Percentiles rank a stretch among this genome's conserved stretches.
phyloP scores from a whole-genome alignment of 768 basidiomycete species.

The Lactifluus rugatus region DNA sequence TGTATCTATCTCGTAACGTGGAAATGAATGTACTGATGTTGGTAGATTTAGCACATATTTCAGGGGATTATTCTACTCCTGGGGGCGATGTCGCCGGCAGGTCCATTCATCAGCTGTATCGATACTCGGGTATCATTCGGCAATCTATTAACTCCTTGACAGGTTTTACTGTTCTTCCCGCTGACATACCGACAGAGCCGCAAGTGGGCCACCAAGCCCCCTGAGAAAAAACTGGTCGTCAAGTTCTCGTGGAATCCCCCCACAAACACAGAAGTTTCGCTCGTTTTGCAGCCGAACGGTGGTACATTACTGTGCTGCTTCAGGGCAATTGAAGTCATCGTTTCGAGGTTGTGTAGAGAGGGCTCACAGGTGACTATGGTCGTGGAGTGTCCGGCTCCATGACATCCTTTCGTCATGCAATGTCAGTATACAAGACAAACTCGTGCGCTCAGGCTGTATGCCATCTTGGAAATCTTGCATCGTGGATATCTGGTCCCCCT shows the following conservation, averaged over 20 bases:
- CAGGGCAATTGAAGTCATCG: background rate
- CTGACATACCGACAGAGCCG: conserved; percentile 28
- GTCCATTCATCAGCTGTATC: background rate
- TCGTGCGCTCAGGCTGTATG: conserved; percentile 42
- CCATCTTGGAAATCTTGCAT: conserved; percentile 59
- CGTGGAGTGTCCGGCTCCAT: conserved; percentile 42
- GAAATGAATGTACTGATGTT: background rate
- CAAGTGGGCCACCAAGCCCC: conserved; percentile 34
- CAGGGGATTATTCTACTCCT: background rate
- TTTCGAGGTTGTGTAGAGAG: background rate
- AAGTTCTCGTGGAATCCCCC: conserved; percentile 34
- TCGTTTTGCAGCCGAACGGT: conserved; percentile 55
- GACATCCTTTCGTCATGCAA: conserved; percentile 32
- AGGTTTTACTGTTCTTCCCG: conserved; percentile 33
- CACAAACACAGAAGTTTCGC: conserved; percentile 51
- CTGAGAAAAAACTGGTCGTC: conserved; percentile 33
- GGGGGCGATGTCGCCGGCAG: background rate
- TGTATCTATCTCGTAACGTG: background rate
- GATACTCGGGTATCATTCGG: background rate
- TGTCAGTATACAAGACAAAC: background rate
- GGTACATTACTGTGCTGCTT: conserved; percentile 52
- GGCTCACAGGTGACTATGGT: conserved; percentile 42
- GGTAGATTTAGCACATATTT: background rate
- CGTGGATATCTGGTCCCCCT: conserved; percentile 41
- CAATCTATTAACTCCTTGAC: conserved; percentile 31